Conservation (phyloP, 164 flowering plant genomes). For the Taxillus chinensis region DNA sequence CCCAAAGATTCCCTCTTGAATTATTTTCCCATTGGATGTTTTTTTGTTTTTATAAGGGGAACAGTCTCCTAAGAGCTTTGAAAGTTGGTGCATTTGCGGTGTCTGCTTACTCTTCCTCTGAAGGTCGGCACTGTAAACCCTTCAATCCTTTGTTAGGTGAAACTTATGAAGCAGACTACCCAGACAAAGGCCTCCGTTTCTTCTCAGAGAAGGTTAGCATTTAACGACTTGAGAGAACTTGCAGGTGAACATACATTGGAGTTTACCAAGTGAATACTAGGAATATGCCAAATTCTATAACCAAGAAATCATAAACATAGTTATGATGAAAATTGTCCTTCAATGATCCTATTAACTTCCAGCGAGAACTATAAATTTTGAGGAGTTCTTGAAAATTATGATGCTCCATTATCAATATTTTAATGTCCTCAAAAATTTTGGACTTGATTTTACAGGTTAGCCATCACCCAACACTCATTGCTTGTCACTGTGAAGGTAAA, state of each 20-base stretch:
- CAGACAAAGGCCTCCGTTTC: conserved; percentile 90
- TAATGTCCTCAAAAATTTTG: not conserved
- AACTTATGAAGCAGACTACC: conserved; percentile 95
- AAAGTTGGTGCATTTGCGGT: conserved; percentile 96
- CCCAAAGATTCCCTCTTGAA: too few species aligned
- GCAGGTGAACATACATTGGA: not conserved
- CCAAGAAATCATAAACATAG: too few species aligned
- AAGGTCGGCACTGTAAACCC: conserved; percentile 90
- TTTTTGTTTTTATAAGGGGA: conserved; percentile 44
- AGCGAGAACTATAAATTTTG: not conserved
- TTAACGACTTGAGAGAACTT: not conserved
- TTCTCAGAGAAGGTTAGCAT: conserved; percentile 85
- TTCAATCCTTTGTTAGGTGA: conserved; percentile 96
- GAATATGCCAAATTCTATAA: too few species aligned
- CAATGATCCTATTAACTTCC: too few species aligned
- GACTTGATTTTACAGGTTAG: conserved; percentile 57
- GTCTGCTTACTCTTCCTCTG: conserved; percentile 92
- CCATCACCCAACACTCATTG: conserved; percentile 91
- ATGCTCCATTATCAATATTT: not conserved
- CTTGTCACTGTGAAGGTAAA: conserved; percentile 94
- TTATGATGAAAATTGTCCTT: too few species aligned
- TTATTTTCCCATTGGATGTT: not conserved
- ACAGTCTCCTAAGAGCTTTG: conserved; percentile 62
- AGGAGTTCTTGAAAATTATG: not conserved
- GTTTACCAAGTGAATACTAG: too few species aligned